Evolutionary conservation across 2,329 filamentous ascomycete species (phyloP), one percentile per base, ranked within the genome.

Genomic region (Botrytis squamosa): DNA sequence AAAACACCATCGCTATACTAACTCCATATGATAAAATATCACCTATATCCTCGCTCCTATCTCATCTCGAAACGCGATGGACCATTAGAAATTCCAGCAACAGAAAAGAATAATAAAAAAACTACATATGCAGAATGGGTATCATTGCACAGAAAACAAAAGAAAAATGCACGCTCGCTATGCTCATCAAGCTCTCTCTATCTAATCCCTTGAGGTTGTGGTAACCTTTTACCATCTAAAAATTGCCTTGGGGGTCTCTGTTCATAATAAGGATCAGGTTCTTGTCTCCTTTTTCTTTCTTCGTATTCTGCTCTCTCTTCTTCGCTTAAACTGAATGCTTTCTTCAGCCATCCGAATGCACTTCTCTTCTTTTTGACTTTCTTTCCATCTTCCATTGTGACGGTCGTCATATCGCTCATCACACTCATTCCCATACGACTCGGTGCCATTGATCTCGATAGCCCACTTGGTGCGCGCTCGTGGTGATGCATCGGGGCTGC

Each of bases 331-430:
- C 87, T 88, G 70, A 91, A 91, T 0, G 89, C 89, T 82, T 91
- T 91, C 81, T 91, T 91, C 73, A 91, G 81, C 89, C 89, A 91
- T 3, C 89, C 89, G 78, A 91, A 90, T 1, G 89, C 88, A 77
- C 89, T 91, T 76, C 88, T 86, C 84, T 91, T 91, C 84, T 91
- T 91, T 81, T 91, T 91, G 8, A 90, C 79, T 55, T 85, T 81
- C 74, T 79, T 78, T 25, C 76, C 77, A 42, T 77, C 73, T 46
- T 78, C 77, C 22, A 84, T 85, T 67, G 72, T 73, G 9, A 86
- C 83, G 1, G 74, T 77, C 4, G 84, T 86, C 72, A 85, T 84
- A 1, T 85, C 88, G 78, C 87, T 90, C 75, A 89, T 82, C 78
- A 86, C 88, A 78, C 88, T 90, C 85, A 80, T 79, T 9, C 80